These are phyloP conservation scores for Aulographum hederae DNA, from an alignment of 2,329 filamentous ascomycete species.

Conservation along the genomic window DNA sequence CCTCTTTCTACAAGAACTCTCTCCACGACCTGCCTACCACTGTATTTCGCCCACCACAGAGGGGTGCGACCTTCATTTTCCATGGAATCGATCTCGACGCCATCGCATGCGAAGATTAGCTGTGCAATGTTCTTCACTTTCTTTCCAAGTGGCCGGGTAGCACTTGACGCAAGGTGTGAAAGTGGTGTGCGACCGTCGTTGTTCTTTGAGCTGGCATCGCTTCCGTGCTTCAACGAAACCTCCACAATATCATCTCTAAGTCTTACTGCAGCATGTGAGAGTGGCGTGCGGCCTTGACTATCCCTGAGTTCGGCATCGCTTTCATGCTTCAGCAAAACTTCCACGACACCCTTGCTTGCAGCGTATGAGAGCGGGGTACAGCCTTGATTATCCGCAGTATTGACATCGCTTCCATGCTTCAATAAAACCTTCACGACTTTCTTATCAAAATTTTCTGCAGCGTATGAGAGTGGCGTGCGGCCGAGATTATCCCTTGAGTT, in stretches of 20 bases:
- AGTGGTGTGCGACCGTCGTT: too few relatives aligned
- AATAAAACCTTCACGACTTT: background rate
- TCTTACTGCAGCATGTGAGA: background rate
- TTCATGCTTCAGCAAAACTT: background rate
- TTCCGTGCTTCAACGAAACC: too few relatives aligned
- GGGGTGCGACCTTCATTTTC: background rate
- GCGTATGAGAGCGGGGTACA: slow-evolving; percentile 6
- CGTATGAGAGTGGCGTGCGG: slow-evolving; percentile 4
- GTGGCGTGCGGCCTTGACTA: slow-evolving; percentile 4
- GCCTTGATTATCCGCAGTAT: slow-evolving; percentile 1
- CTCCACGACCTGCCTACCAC: too few relatives aligned
- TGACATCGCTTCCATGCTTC: background rate
- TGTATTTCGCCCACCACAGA: too few relatives aligned
- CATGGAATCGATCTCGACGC: background rate
- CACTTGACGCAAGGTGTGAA: too few relatives aligned
- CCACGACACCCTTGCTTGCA: background rate
- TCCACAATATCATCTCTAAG: too few relatives aligned
- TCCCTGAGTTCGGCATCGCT: slow-evolving; percentile 2
- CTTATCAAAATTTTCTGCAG: background rate
- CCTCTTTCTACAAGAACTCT: too few relatives aligned
- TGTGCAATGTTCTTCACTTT: background rate
- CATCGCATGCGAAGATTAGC: too few relatives aligned
- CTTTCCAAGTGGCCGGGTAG: too few relatives aligned
- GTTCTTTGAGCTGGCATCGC: too few relatives aligned
- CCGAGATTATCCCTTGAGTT: slow-evolving; percentile 2